Percentiles rank a stretch among this genome's conserved stretches.
phyloP scores from a whole-genome alignment of 192 early-diverging fungal species.

The Coemansia sp. region DNA sequence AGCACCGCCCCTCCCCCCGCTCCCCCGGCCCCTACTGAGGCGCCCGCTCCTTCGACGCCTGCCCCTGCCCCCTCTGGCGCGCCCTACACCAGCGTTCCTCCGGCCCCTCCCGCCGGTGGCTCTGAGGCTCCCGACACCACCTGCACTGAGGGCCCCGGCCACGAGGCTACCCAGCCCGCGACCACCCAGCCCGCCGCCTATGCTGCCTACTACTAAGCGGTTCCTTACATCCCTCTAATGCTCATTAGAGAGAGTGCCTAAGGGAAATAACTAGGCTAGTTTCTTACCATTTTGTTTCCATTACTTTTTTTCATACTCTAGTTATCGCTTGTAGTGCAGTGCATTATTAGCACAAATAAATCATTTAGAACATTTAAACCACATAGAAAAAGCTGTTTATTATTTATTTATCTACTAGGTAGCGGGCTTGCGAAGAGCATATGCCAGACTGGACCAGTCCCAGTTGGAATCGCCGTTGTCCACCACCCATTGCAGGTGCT shows the following conservation, averaged over 20 bases:
- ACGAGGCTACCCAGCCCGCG: background rate
- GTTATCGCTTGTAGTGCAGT: no score
- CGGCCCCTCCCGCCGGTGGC: constrained; percentile 3
- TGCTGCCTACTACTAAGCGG: constrained; percentile 15
- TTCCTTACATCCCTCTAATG: no score
- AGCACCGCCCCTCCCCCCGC: constrained; percentile 4
- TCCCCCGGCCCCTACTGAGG: constrained; percentile 9
- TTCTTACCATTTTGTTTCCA: background rate
- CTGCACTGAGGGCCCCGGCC: constrained; percentile 16
- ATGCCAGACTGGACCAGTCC: constrained; percentile 39
- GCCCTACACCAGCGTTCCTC: constrained; percentile 17
- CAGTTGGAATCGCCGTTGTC: constrained; percentile 30
- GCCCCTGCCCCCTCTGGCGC: constrained; percentile 2
- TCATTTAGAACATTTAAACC: no score
- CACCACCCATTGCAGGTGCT: constrained; percentile 37
- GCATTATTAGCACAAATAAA: no score
- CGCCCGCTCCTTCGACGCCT: constrained; percentile 2
- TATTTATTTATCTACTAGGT: background rate
- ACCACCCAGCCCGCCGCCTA: constrained; percentile 17
- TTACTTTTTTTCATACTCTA: background rate
- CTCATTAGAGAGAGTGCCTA: no score
- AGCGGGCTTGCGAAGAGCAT: constrained; percentile 26
- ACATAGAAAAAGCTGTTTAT: no score
- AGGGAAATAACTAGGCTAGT: no score
- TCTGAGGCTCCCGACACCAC: constrained; percentile 24